These are phyloP conservation scores for Quercus rubra DNA, from an alignment of 306 rosid species.

Conservation along the genomic window DNA sequence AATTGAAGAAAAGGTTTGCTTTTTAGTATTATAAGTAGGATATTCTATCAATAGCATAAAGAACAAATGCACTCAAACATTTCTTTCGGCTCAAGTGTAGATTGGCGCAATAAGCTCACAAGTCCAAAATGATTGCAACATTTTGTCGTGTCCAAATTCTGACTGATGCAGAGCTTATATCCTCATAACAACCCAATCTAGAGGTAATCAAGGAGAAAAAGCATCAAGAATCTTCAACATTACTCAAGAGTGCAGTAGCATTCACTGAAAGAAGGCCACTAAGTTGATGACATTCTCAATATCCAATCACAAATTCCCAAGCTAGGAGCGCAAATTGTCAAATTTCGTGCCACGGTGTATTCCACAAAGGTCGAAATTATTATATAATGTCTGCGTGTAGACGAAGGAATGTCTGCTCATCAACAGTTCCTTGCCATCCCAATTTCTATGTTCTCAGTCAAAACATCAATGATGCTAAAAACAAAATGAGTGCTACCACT, in stretches of 20 bases:
- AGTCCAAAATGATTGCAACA: slow-evolving; percentile 29
- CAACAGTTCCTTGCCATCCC: not conserved
- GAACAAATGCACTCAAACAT: slow-evolving; percentile 46
- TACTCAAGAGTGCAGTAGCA: slow-evolving; percentile 29
- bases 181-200: slow-evolving; percentile 32
- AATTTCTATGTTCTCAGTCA: slow-evolving; percentile 38
- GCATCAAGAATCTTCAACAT: slow-evolving; percentile 30
- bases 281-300: slow-evolving; percentile 28
- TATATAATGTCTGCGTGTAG: not conserved
- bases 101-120: slow-evolving; percentile 34
- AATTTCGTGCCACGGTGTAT: slow-evolving; percentile 32
- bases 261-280: slow-evolving; percentile 28
- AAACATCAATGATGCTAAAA: slow-evolving; percentile 33
- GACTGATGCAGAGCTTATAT: slow-evolving; percentile 11
- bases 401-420: slow-evolving; percentile 14
- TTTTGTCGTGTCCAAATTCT: slow-evolving; percentile 28
- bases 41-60: slow-evolving; percentile 29
- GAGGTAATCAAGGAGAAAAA: slow-evolving; percentile 16
- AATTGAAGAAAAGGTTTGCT: slow-evolving; percentile 31
- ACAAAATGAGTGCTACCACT: slow-evolving; percentile 27
- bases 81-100: slow-evolving; percentile 70
- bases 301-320: slow-evolving; percentile 20
- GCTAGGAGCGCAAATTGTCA: slow-evolving; percentile 20
- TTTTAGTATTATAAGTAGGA: slow-evolving; percentile 25
- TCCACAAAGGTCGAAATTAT: slow-evolving; percentile 37